A percentile compares a stretch with the other conserved stretches of the same genome.
These are phyloP conservation scores for Colletotrichum salicis DNA, from an alignment of 2,329 filamentous ascomycete genomes.

Conservation along the genomic window DNA sequence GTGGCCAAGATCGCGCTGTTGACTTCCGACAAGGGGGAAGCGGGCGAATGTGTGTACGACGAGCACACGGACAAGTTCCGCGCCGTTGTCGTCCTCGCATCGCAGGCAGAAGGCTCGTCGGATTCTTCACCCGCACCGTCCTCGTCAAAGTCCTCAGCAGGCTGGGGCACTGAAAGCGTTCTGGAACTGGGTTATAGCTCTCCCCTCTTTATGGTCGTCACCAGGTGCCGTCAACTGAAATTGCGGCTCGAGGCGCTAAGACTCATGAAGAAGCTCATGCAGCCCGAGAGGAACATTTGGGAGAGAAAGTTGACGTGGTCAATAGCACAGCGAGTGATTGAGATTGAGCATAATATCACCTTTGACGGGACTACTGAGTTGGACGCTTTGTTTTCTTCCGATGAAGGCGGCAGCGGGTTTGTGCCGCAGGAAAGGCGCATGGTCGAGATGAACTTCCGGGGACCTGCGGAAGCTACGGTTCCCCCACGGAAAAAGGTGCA, in stretches of 20 bases:
- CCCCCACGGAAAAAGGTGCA: background rate
- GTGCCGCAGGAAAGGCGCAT: background rate
- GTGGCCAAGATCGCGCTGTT: background rate
- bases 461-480: background rate
- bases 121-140: background rate
- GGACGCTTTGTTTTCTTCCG: background rate
- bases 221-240: constrained; percentile 6
- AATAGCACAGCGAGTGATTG: constrained; percentile 47
- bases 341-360: constrained; percentile 42
- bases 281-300: constrained; percentile 52
- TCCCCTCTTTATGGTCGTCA: background rate
- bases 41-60: constrained; percentile 44
- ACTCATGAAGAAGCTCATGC: constrained; percentile 12
- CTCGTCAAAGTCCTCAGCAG: background rate
- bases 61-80: constrained; percentile 41
- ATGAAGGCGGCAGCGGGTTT: background rate
- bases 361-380: background rate
- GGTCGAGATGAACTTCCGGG: background rate
- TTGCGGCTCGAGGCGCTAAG: constrained; percentile 1
- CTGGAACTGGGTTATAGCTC: constrained; percentile 7
- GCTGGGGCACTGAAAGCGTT: background rate
- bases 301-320: constrained; percentile 43
- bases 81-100: background rate
- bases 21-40: background rate
- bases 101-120: background rate